These are phyloP conservation scores for Populus hybrid DNA, from an alignment of 441 rosid species.

Conservation along the genomic window DNA sequence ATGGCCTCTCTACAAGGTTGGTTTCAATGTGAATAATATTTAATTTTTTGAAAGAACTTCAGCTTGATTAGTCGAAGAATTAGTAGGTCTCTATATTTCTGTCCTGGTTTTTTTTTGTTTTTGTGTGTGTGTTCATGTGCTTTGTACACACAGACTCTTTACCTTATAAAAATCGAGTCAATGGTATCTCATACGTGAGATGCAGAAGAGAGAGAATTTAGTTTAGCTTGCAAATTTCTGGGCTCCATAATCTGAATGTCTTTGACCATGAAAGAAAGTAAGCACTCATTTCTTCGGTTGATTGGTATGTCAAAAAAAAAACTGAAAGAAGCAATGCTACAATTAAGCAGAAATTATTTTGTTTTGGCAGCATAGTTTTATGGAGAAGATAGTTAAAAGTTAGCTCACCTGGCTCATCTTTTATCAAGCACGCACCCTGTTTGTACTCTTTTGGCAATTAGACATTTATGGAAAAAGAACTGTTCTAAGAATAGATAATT, in stretches of 20 bases:
- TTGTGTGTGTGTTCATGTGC: background rate
- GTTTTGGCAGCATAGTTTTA: background rate
- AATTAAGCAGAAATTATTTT: background rate
- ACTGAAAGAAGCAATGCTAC: background rate
- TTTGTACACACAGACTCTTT: background rate
- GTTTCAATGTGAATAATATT: slow-evolving; percentile 10
- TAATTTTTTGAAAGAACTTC: background rate
- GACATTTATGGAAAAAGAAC: background rate
- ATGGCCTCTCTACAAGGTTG: slow-evolving; percentile 77
- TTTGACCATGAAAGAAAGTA: slow-evolving; percentile 5
- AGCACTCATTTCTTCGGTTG: background rate
- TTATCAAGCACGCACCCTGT: background rate
- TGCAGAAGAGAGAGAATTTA: background rate
- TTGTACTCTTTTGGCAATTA: background rate
- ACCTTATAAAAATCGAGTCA: background rate
- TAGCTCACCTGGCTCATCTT: background rate
- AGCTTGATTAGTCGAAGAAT: background rate
- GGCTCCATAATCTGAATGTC: background rate
- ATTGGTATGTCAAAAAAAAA: background rate
- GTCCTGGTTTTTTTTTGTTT: background rate
- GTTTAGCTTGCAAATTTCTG: background rate
- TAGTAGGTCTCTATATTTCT: background rate
- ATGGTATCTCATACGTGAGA: background rate
- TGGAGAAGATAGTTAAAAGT: background rate
- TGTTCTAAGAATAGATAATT: background rate